Base-by-base conservation (phyloP, 768 basidiomycete species). In the Mycena leptocephala region DNA sequence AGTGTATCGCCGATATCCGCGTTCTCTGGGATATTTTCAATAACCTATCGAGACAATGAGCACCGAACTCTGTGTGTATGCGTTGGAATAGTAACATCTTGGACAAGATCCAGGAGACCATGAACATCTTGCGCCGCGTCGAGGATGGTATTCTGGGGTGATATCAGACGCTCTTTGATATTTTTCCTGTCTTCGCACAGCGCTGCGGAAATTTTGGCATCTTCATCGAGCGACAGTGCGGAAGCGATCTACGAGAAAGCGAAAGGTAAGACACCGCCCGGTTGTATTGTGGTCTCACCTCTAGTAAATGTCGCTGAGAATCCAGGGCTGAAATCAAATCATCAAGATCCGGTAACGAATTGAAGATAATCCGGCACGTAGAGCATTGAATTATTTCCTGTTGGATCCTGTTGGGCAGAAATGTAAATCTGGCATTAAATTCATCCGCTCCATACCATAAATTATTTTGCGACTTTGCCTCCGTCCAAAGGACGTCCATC, bases 81-180 rank as follows among this genome's bases (percentile, higher is more conserved):
- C 10, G n/a, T 16, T 39, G 14, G 7, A 51, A 53, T 4, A 62
- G 11, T 24, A 24, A 77, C 76, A 33, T 73, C 41, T 70, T 77
- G 72, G n/a, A 43, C 62, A 11, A 77, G 65, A 39, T 77, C 62
- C 5, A 77, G 66, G 30, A 74, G 26, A 22, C 39, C 11, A 32
- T 70, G 20, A 32, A 20, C 8, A 32, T 63, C 22, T 5, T 55
- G 16, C 9, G 67, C 18, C 14, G 28, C 35, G 6, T 51, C 56
- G 6, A 77, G n/a, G n/a, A 77, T 70, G 20, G 13, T 26, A 16
- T 18, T 20, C 58, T 74, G 76, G 32, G 16, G 55, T 11, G 28
- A 53, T 55, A 53, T 69, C 1, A 76, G 59, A 28, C n/a, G 53
- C 0, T 8, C 41, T 48, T 33, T 66, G 13, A 76, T 46, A 6